Base-by-base conservation (phyloP, 495 filamentous ascomycete species). In the Lineolata rhizophorae region DNA sequence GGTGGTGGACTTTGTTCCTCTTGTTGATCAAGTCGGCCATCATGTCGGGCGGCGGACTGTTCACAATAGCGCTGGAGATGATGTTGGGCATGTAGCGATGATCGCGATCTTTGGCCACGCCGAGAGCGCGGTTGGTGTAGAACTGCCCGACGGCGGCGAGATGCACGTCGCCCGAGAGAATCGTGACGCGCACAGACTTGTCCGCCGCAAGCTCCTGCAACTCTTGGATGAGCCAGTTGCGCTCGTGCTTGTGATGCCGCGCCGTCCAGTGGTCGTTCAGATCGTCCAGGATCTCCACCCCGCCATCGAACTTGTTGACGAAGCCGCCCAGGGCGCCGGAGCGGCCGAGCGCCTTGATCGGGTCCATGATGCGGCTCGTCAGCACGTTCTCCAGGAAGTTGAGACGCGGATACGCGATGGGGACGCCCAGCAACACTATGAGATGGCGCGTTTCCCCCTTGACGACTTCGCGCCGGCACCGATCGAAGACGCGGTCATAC, bases 211-310 rank as follows among this genome's bases (percentile, higher is more conserved):
- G 56, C 41, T 82, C 74, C 48, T 97, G 87, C 11, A 97, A 61
- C 35, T 90, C 79, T 43, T 85, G 70, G 20, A 97, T 70, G 40
- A 94, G 64, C 57, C 75, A 76, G 40, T 71, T 76, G 19, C 87
- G 67, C 54, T 97, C 87, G 8, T 57, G 51, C 47, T 95, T 95
- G 53, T 93, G 81, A 45, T 82, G 74, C 43, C 79, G 90, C 14
- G 87, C 84, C 2, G 87, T 91, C 87, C 87, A 97, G 46, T 95
- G 85, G 50, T 97, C 87, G 41, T 83, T 76, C 6, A 90, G 58
- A 47, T 90, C 80, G 52, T 95, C 87, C 18, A 91, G 61, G 11
- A 97, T 78, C 52, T 94, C 90, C 4, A 92, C 77, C 27, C 80
- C 83, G 32, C 80, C 84, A 45, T 93, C 84, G 44, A 90, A 80